Percentiles rank a stretch among this genome's conserved stretches.
Conservation (phyloP, 768 basidiomycete species). For the Kwoniella heveanensis region DNA sequence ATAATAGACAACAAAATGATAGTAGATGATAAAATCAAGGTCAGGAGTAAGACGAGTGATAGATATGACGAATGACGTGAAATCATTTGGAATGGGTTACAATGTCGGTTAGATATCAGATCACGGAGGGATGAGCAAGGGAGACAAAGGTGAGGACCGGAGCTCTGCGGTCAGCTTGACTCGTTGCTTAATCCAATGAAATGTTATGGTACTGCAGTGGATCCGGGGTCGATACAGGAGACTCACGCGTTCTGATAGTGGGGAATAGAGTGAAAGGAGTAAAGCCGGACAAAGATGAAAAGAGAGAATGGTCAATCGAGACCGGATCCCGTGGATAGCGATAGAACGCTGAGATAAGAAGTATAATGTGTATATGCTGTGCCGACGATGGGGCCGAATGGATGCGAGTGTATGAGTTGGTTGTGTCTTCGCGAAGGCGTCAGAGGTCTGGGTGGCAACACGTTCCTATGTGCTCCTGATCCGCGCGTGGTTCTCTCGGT, state of each 20-base stretch:
- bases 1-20: not conserved
- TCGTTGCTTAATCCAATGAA: not conserved
- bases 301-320: not conserved
- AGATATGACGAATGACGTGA: not conserved
- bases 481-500: constrained; percentile 6
- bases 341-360: not conserved
- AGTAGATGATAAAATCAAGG: too few species aligned
- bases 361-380: too few species aligned
- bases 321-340: not conserved
- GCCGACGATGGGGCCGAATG: too few species aligned
- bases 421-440: too few species aligned
- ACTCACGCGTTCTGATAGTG: constrained; percentile 10
- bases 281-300: not conserved
- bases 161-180: not conserved
- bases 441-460: constrained; percentile 9
- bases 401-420: too few species aligned
- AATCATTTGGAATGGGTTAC: too few species aligned
- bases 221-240: not conserved
- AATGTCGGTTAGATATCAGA: too few species aligned
- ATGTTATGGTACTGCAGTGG: not conserved
- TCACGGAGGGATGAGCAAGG: not conserved
- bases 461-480: constrained; percentile 4
- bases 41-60: not conserved
- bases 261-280: not conserved
- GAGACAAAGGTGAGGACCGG: constrained; percentile 4